Evolutionary conservation across 2,329 filamentous ascomycete species (phyloP).

Genomic region (Plenodomus lindquistii): DNA sequence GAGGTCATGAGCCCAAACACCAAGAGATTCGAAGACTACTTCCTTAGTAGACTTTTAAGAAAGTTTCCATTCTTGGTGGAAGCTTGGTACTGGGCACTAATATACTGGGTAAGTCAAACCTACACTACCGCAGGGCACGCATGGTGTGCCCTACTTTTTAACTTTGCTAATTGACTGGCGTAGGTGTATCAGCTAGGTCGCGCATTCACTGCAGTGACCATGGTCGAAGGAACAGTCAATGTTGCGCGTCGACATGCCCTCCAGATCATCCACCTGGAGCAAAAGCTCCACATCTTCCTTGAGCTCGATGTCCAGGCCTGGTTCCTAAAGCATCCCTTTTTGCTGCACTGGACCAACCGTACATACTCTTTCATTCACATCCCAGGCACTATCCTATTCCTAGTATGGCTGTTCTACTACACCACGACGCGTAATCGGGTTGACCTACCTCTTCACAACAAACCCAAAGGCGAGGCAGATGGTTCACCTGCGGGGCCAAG

Average conservation of each 20-base stretch:
- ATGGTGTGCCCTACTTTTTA: no score
- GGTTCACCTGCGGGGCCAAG: constrained; percentile 53
- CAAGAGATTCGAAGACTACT: constrained; percentile 60
- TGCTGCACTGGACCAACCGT: constrained; percentile 72
- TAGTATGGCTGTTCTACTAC: constrained; percentile 69
- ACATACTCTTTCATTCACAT: constrained; percentile 79
- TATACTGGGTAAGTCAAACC: constrained; percentile 68
- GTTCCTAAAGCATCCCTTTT: constrained; percentile 57
- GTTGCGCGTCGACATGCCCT: constrained; percentile 71
- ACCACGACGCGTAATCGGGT: constrained; percentile 65
- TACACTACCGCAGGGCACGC: background rate
- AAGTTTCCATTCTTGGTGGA: constrained; percentile 74
- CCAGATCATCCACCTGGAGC: constrained; percentile 68
- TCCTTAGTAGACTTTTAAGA: constrained; percentile 66
- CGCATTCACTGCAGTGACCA: constrained; percentile 70
- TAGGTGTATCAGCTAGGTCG: constrained; percentile 76
- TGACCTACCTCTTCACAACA: constrained; percentile 46
- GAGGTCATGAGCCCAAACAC: constrained; percentile 65
- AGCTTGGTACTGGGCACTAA: constrained; percentile 76
- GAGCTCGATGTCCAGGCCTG: constrained; percentile 65
- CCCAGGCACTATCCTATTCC: constrained; percentile 73
- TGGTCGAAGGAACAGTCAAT: constrained; percentile 69
- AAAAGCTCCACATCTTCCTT: constrained; percentile 66
- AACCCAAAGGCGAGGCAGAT: constrained; percentile 28
- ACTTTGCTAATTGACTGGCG: background rate